Conservation (phyloP, 108 stramenopile genomes). For the Skeletonema tropicum region DNA sequence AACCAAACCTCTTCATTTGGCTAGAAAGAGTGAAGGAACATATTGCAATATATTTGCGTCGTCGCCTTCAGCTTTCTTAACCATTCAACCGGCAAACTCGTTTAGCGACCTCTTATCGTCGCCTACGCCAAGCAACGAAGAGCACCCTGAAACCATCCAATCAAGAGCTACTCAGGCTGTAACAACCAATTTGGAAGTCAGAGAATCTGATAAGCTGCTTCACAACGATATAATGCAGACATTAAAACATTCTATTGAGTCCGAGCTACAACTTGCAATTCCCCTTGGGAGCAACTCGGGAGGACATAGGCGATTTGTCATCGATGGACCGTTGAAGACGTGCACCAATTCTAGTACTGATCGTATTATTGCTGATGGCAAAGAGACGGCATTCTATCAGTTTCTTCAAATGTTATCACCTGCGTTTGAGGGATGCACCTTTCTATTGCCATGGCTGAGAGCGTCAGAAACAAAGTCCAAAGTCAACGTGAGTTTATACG, state of each 20-base stretch:
- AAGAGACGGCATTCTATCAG: not conserved
- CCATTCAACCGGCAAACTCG: not conserved
- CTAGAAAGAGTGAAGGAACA: not conserved
- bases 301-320: not conserved
- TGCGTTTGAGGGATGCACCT: conserved; percentile 61
- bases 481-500: conserved; percentile 42
- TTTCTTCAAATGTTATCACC: conserved; percentile 26
- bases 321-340: not conserved
- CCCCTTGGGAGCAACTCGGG: not conserved
- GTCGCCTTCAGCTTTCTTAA: not conserved
- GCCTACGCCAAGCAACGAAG: conserved; percentile 1
- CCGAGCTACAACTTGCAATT: not conserved
- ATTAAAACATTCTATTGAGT: not conserved
- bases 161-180: not conserved
- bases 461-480: conserved; percentile 2
- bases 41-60: not conserved
- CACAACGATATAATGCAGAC: not conserved
- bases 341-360: not conserved
- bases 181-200: not conserved
- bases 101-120: conserved; percentile 1
- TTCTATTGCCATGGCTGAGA: conserved; percentile 50
- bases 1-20: not conserved
- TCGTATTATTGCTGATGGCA: not conserved
- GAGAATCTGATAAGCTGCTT: not conserved
- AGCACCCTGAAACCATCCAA: not conserved